phyloP scores from a whole-genome alignment of 108 stramenopile species.

The Parietichytrium sp. region DNA sequence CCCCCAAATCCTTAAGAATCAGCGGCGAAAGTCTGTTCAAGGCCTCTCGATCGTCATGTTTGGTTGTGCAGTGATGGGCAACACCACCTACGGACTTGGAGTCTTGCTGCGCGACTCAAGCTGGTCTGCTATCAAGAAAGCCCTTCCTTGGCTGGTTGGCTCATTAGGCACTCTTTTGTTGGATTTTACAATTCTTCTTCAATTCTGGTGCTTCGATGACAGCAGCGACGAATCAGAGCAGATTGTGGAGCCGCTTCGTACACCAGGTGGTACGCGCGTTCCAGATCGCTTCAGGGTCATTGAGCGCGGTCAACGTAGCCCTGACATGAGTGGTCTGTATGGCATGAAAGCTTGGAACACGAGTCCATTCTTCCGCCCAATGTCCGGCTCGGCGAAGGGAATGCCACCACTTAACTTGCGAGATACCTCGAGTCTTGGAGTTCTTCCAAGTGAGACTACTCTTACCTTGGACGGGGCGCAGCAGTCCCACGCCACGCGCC shows the following conservation, averaged over 20 bases:
- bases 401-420: background rate
- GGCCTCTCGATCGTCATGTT: slow-evolving; percentile 47
- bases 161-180: slow-evolving; percentile 31
- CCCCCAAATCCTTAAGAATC: slow-evolving; percentile 44
- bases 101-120: background rate
- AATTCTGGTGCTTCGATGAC: slow-evolving; percentile 34
- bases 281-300: background rate
- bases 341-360: slow-evolving; percentile 33
- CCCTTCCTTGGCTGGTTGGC: slow-evolving; percentile 42
- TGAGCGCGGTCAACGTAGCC: background rate
- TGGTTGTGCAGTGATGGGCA: slow-evolving; percentile 46
- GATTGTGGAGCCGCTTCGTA: background rate
- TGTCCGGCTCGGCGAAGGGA: no score
- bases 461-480: no score
- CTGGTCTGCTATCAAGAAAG: slow-evolving; percentile 39
- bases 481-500: no score
- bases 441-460: slow-evolving; percentile 6
- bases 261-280: background rate
- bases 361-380: slow-evolving; percentile 15
- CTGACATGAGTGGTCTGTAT: background rate
- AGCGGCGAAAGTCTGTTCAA: background rate
- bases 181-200: slow-evolving; percentile 41
- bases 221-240: background rate
- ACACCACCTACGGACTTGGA: slow-evolving; percentile 11
- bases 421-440: background rate